A percentile compares a stretch with the other conserved stretches of the same genome.
Evolutionary conservation across 2,329 filamentous ascomycete species (phyloP).

Genomic region (Claviceps fusiformis): DNA sequence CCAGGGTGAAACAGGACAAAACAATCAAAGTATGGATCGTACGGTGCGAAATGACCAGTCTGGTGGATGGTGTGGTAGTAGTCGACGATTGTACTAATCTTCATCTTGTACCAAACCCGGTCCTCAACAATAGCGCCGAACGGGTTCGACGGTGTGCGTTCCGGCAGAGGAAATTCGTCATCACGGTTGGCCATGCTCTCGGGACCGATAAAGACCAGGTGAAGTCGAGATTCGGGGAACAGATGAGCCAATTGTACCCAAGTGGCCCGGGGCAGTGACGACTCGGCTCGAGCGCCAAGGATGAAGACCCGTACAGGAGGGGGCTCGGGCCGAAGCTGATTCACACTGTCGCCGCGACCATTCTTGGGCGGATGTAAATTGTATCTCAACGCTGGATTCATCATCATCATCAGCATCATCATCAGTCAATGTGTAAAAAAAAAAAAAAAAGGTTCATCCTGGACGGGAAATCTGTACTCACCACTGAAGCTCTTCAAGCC

Average conservation of each 20-base stretch:
- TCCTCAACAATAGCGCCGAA: constrained; percentile 93
- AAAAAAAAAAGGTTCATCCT: not conserved
- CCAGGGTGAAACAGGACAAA: constrained; percentile 97
- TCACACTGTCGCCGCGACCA: constrained; percentile 60
- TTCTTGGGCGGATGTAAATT: constrained; percentile 77
- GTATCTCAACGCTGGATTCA: constrained; percentile 63
- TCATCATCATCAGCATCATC: not conserved
- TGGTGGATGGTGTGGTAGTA: constrained; percentile 96
- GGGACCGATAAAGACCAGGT: constrained; percentile 87
- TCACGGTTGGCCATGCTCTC: constrained; percentile 94
- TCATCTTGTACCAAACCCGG: constrained; percentile 74
- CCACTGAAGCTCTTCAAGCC: constrained; percentile 89
- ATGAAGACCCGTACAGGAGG: constrained; percentile 88
- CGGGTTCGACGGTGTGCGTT: constrained; percentile 72
- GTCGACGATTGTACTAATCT: constrained; percentile 95
- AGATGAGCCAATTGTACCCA: constrained; percentile 93
- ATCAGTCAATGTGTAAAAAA: not conserved
- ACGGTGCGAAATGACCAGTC: constrained; percentile 80
- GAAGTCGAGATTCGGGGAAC: constrained; percentile 83
- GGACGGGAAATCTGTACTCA: constrained; percentile 30
- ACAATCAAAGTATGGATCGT: constrained; percentile 96
- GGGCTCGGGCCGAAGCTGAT: constrained; percentile 68
- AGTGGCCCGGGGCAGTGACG: constrained; percentile 80
- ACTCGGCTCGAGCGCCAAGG: constrained; percentile 91
- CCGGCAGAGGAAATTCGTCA: constrained; percentile 79